Base-by-base conservation (phyloP, 768 basidiomycete genomes). In the Ramaria rubella region DNA sequence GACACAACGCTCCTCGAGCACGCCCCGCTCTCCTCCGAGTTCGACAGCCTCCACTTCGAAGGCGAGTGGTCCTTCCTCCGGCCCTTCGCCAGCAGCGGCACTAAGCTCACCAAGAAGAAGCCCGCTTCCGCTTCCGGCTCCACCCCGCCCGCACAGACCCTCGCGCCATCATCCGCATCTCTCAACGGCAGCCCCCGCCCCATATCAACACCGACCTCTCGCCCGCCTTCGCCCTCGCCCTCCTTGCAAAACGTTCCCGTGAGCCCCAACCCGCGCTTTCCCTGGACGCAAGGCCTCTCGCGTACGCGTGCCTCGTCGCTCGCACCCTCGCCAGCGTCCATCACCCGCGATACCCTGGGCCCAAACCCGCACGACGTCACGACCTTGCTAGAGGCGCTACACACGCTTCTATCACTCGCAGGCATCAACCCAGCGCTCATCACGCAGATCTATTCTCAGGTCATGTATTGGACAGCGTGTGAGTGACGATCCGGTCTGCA, bases 401-500 rank as follows among this genome's bases (percentile, higher is more conserved):
- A 98, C 57, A 83, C 87, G 12, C 72, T 98, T 30, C 76, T 99
- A 15, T 80, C 83, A 21, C 73, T 93, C 36, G 91, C 94, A 46
- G 89, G 94, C 57, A 81, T 97, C 61, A 97, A 97, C 66, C 92
- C 96, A 14, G 85, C 81, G 7, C 75, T 97, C 17, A 85, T 84
- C 50, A 84, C 87, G 5, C 96, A 99, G 68, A 77, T 94, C 49
- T 95, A 94, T 85, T 94, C 93, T 1, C 96, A 99, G 70, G 83
- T 96, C n/a, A 86, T 96, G 76, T 97, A 94, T 68, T 99, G 96
- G 96, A 87, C 93, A 53, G 86, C 93, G 23, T 91, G 93, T 90
- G 76, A 76, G 85, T 68, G 67, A n/a, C n/a, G n/a, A n/a, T n/a
- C 60, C 72, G 15, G 64, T 64, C 12, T 53, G n/a, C n/a, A n/a